Conservation (phyloP, 441 rosid genomes). For the Gossypium trilobum region DNA sequence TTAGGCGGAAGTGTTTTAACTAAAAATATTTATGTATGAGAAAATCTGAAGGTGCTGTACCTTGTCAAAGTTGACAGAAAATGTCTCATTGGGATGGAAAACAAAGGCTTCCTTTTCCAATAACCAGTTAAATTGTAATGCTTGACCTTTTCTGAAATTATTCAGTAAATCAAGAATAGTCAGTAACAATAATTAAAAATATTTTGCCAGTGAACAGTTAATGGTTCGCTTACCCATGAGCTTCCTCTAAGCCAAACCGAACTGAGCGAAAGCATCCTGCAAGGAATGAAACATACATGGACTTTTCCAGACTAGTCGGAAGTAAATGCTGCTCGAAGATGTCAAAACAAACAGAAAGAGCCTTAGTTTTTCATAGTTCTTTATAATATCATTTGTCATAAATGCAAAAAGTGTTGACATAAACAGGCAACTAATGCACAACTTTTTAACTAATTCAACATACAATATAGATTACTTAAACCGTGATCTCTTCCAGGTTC, state of each 20-base stretch:
- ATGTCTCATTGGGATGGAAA: slow-evolving; percentile 53
- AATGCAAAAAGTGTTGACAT: background rate
- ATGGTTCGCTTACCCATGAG: slow-evolving; percentile 68
- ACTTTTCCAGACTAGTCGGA: slow-evolving; percentile 49
- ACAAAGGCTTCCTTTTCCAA: slow-evolving; percentile 73
- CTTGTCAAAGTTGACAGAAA: slow-evolving; percentile 74
- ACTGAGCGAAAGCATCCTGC: slow-evolving; percentile 90
- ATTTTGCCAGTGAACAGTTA: slow-evolving; percentile 4
- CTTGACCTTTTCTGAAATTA: slow-evolving; percentile 70
- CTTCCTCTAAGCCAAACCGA: slow-evolving; percentile 86
- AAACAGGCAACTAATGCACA: background rate
- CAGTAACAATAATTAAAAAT: background rate
- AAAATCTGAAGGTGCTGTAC: slow-evolving; percentile 27
- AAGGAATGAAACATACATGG: slow-evolving; percentile 85
- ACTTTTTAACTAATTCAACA: background rate
- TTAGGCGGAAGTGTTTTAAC: slow-evolving; percentile 5
- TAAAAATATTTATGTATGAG: background rate
- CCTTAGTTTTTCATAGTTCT: background rate
- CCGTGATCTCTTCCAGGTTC: background rate
- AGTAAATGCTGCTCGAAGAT: slow-evolving; percentile 48
- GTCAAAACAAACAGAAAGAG: background rate
- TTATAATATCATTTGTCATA: background rate
- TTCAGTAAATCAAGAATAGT: slow-evolving; percentile 15
- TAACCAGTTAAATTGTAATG: slow-evolving; percentile 85
- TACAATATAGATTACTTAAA: background rate